Base-by-base conservation (phyloP, 768 basidiomycete genomes). In the Boletus tomentosulus region DNA sequence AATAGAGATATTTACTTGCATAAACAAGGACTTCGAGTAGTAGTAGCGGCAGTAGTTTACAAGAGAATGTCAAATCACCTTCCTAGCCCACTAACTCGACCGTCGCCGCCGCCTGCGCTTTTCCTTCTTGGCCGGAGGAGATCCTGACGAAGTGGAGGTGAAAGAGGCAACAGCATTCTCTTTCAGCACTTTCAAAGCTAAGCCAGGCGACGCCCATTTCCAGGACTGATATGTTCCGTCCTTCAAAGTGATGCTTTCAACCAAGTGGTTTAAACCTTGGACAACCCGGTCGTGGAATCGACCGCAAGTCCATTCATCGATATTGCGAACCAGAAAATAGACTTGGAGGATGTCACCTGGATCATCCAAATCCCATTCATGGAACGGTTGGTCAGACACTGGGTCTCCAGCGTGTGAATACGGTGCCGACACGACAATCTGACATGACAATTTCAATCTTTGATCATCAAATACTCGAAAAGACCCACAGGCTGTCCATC, bases 361-460 rank as follows among this genome's bases (percentile, higher is more conserved):
- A 7, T 62, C 59, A 27, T 75, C 71, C 42, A 83, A 59, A 25
- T 74, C 63, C 82, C 82, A 82, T 58, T 81, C 76, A 51, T 78
- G 73, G 61, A 78, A 80, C 9, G 67, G 55, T 57, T 58, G 47
- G 50, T 61, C 51, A 42, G 59, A 51, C 47, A 25, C 25, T 10
- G 54, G 59, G 24, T 62, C 59, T 37, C 54, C 66, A 1, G 49
- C 37, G 35, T 57, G 55, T 44, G 69, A 66, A 66, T 77, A 81
- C 10, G 79, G 76, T 1, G 79, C 80, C 13, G 82, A 82, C 48
- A 74, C 69, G 24, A 82, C 72, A 30, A 70, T 67, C 82, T 83
- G 53, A 30, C 6, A 30, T 19, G 47, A 46, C 13, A n/a, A 11
- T 7, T 8, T 57, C 33, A 55, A 41, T 38, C 28, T 43, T 31